Evolutionary conservation across 2,329 filamentous ascomycete genomes (phyloP).

Genomic region (Pseudodiploospora longispora): DNA sequence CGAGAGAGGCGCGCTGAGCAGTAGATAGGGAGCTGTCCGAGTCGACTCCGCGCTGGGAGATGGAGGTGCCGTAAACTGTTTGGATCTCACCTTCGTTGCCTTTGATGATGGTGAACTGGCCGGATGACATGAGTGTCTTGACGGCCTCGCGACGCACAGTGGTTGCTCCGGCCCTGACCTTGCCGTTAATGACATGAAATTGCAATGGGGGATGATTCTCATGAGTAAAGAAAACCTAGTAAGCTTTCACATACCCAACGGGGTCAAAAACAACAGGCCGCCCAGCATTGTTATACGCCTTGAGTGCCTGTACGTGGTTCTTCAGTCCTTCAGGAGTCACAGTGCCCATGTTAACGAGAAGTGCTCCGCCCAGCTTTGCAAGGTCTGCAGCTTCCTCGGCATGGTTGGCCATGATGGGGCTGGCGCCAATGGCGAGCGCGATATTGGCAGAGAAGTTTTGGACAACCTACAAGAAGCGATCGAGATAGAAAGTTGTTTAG

Average conservation of each 20-base stretch:
- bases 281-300: constrained; percentile 70
- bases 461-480: constrained; percentile 46
- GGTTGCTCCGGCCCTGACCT: constrained; percentile 64
- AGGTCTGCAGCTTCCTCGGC: constrained; percentile 75
- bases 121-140: constrained; percentile 59
- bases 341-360: constrained; percentile 94
- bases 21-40: constrained; percentile 53
- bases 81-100: constrained; percentile 87
- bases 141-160: constrained; percentile 63
- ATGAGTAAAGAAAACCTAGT: not conserved
- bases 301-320: constrained; percentile 66
- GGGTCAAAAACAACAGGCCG: constrained; percentile 80
- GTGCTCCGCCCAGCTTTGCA: constrained; percentile 63
- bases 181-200: not conserved
- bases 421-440: constrained; percentile 73
- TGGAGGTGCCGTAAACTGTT: constrained; percentile 53
- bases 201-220: not conserved
- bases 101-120: constrained; percentile 84
- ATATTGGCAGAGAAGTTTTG: constrained; percentile 94
- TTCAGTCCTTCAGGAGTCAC: constrained; percentile 65
- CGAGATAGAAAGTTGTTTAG: not conserved
- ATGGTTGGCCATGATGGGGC: constrained; percentile 90
- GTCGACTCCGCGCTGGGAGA: constrained; percentile 73
- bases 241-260: constrained; percentile 53
- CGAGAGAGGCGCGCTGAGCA: constrained; percentile 48